Evolutionary conservation across 139 green algal genomes (phyloP).

Genomic region (Chlamydomonas sp.): DNA sequence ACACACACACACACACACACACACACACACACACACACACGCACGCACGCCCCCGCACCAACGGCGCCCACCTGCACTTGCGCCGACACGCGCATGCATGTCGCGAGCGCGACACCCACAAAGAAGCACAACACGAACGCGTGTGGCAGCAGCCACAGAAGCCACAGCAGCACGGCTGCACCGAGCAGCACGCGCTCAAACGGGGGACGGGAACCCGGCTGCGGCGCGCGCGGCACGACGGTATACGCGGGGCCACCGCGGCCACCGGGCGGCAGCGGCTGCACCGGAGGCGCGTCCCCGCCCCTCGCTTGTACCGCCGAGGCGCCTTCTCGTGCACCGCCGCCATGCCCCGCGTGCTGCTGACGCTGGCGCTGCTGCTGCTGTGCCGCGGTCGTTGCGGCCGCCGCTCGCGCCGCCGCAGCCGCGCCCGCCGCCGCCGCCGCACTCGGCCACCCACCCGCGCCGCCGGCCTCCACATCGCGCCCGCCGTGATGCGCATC

Average conservation of each 20-base stretch:
- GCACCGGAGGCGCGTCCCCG: neutral
- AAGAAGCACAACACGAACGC: slow-evolving; percentile 11
- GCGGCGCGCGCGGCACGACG: neutral
- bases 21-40: neutral
- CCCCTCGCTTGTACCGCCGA: neutral
- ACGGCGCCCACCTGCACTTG: neutral
- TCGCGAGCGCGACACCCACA: neutral
- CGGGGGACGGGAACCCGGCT: neutral
- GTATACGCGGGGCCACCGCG: neutral
- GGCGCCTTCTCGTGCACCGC: no score
- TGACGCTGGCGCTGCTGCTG: no score
- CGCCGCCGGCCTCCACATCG: no score
- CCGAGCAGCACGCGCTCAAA: neutral
- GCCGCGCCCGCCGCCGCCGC: no score
- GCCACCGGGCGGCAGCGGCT: neutral
- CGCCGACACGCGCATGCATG: neutral
- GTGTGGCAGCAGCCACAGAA: neutral
- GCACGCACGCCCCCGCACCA: neutral
- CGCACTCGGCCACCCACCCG: no score
- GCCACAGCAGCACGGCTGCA: slow-evolving; percentile 2
- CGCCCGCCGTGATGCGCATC: no score
- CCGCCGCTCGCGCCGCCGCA: no score
- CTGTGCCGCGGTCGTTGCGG: no score
- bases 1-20: neutral
- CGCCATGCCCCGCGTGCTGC: no score